Evolutionary conservation across 1,139 yeast genomes (phyloP).

Genomic region (Pichia inconspicua): DNA sequence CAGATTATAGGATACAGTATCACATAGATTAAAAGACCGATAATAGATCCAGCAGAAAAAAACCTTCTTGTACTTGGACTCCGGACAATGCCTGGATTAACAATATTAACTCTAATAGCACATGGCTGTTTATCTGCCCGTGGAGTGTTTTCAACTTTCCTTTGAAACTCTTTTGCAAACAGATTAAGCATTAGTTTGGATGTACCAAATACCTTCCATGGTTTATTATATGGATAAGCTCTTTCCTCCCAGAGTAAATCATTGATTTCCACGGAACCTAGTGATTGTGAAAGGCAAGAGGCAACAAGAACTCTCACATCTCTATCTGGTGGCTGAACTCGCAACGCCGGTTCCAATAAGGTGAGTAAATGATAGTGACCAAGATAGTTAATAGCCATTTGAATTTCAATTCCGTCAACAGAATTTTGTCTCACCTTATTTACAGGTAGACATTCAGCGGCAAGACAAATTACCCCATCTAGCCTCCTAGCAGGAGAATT

Average conservation of each 20-base stretch:
- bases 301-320: slow-evolving; percentile 77
- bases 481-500: slow-evolving; percentile 83
- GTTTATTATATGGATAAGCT: slow-evolving; percentile 51
- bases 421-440: slow-evolving; percentile 55
- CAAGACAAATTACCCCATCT: slow-evolving; percentile 84
- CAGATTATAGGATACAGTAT: slow-evolving; percentile 76
- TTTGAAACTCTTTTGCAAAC: slow-evolving; percentile 70
- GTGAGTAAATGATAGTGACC: slow-evolving; percentile 76
- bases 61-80: slow-evolving; percentile 79
- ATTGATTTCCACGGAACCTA: slow-evolving; percentile 55
- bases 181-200: slow-evolving; percentile 70
- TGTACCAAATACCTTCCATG: slow-evolving; percentile 76
- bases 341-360: slow-evolving; percentile 68
- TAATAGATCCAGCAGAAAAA: slow-evolving; percentile 65
- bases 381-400: slow-evolving; percentile 74
- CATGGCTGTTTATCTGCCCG: slow-evolving; percentile 46
- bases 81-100: slow-evolving; percentile 89
- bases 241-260: slow-evolving; percentile 62
- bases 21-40: slow-evolving; percentile 59
- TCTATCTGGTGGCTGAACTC: slow-evolving; percentile 88
- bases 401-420: slow-evolving; percentile 77
- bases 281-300: slow-evolving; percentile 67
- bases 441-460: slow-evolving; percentile 73
- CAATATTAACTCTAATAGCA: slow-evolving; percentile 65
- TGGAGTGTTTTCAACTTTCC: slow-evolving; percentile 38